Conservation (phyloP, 2,329 filamentous ascomycete genomes). For the Cladophialophora exuberans region DNA sequence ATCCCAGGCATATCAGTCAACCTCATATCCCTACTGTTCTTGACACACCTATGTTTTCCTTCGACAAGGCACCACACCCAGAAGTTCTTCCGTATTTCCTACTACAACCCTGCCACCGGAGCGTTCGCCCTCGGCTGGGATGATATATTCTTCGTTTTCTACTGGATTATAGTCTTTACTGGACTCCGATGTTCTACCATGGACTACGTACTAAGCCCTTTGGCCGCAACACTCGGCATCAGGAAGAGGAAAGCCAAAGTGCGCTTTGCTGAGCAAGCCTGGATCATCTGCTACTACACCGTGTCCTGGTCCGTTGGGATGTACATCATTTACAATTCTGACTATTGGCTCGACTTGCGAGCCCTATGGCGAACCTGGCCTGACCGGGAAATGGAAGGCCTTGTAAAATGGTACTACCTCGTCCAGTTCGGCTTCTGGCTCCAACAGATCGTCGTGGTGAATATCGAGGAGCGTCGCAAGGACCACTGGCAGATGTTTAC, state of each 20-base stretch:
- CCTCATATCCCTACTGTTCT: slow-evolving; percentile 77
- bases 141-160: slow-evolving; percentile 75
- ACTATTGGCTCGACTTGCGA: slow-evolving; percentile 75
- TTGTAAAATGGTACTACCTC: slow-evolving; percentile 87
- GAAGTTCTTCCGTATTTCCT: slow-evolving; percentile 86
- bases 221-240: slow-evolving; percentile 74
- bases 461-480: slow-evolving; percentile 92
- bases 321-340: slow-evolving; percentile 77
- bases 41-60: slow-evolving; percentile 82
- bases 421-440: slow-evolving; percentile 91
- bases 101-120: slow-evolving; percentile 71
- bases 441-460: slow-evolving; percentile 90
- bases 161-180: slow-evolving; percentile 83
- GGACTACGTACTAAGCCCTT: slow-evolving; percentile 82
- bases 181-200: slow-evolving; percentile 81
- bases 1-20: slow-evolving; percentile 78
- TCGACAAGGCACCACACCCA: slow-evolving; percentile 76
- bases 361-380: slow-evolving; percentile 88
- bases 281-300: slow-evolving; percentile 82
- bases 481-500: slow-evolving; percentile 96
- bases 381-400: slow-evolving; percentile 69
- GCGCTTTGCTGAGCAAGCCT: slow-evolving; percentile 92
- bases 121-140: slow-evolving; percentile 77
- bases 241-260: slow-evolving; percentile 72
- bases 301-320: slow-evolving; percentile 83